Evolutionary conservation across 2,329 filamentous ascomycete genomes (phyloP).

Genomic region (Onygena corvina): DNA sequence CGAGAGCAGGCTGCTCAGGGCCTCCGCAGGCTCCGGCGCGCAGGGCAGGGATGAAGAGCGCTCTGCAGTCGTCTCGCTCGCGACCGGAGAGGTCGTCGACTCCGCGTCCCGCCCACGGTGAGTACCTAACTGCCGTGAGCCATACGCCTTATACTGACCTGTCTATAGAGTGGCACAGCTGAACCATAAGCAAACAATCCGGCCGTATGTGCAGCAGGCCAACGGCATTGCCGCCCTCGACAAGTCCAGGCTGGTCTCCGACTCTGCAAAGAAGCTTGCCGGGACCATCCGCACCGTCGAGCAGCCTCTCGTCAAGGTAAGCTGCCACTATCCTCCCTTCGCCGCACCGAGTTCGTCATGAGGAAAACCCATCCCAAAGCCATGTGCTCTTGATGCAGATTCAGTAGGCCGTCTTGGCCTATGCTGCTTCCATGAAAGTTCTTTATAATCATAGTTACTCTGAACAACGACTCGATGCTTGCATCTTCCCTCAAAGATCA

Average conservation of each 20-base stretch:
- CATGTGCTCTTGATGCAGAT: conserved; percentile 57
- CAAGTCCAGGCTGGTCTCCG: conserved; percentile 36
- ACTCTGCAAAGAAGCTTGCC: conserved; percentile 33
- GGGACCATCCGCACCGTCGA: conserved; percentile 43
- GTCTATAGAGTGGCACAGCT: conserved; percentile 40
- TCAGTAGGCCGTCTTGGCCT: conserved; percentile 65
- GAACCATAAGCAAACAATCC: conserved; percentile 35
- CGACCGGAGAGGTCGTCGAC: conserved; percentile 11
- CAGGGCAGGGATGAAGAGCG: conserved; percentile 13
- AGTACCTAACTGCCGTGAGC: neutral
- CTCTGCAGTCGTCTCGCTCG: conserved; percentile 4
- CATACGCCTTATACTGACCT: neutral
- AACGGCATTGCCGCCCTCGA: conserved; percentile 45
- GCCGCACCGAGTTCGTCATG: conserved; percentile 39
- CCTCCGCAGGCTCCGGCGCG: conserved; percentile 7
- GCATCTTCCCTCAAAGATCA: conserved; percentile 6
- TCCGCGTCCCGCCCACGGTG: neutral
- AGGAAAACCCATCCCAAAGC: conserved; percentile 64
- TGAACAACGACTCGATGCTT: conserved; percentile 41
- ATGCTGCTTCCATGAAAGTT: conserved; percentile 58
- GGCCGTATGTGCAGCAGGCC: conserved; percentile 44
- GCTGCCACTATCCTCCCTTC: conserved; percentile 16
- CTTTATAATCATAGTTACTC: conserved; percentile 59
- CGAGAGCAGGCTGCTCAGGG: conserved; percentile 42
- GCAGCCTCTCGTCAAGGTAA: conserved; percentile 42